These are phyloP conservation scores for Solanum lignicaule DNA, from an alignment of 257 asterid species.

Conservation along the genomic window DNA sequence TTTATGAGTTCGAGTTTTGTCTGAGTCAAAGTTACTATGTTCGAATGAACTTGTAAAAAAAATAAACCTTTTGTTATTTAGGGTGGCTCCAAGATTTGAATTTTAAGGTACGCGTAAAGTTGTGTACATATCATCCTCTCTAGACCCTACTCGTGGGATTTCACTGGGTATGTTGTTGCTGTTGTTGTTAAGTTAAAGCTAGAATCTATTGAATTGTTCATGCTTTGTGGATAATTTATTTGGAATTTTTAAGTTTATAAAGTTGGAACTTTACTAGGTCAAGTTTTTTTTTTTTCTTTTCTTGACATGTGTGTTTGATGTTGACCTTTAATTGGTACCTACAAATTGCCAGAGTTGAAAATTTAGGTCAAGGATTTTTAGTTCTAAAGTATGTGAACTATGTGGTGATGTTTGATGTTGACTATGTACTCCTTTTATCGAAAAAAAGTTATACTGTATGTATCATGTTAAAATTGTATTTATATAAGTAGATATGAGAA, in stretches of 20 bases:
- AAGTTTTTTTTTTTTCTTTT: neutral
- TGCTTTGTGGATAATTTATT: neutral
- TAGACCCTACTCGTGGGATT: accelerated
- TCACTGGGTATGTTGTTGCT: neutral
- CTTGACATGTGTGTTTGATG: neutral
- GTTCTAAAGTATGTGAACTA: neutral
- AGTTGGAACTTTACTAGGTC: neutral
- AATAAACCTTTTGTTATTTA: neutral
- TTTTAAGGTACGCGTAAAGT: neutral
- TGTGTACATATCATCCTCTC: neutral
- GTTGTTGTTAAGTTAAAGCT: neutral
- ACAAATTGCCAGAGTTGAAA: neutral
- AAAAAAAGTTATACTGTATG: neutral
- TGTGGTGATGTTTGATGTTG: neutral
- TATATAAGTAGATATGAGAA: neutral
- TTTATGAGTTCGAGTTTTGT: neutral
- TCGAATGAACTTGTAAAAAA: neutral
- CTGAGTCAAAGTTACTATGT: neutral
- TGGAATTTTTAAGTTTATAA: neutral
- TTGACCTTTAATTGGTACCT: neutral
- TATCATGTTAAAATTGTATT: neutral
- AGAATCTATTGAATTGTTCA: neutral
- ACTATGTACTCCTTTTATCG: neutral
- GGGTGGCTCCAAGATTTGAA: neutral
- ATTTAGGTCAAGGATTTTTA: neutral